A percentile compares a stretch with the other conserved stretches of the same genome.
Evolutionary conservation across 305 asterid species (phyloP).

Genomic region (Fraxinus albicans): DNA sequence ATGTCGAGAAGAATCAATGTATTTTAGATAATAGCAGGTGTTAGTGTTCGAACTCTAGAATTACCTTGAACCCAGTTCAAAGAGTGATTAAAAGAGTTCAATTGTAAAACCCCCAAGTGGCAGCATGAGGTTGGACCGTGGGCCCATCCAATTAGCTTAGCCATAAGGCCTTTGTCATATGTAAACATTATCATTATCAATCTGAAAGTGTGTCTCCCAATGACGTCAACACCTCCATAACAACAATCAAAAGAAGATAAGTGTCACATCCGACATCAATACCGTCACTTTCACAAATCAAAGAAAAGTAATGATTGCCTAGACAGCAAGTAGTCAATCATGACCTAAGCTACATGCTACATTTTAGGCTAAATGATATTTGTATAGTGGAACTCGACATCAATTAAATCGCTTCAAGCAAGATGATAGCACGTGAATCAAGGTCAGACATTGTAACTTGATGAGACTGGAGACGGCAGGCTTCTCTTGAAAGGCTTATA

Average conservation of each 20-base stretch:
- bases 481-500: not conserved
- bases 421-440: not conserved
- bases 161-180: not conserved
- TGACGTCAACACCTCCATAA: not conserved
- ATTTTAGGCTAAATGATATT: too few relatives aligned
- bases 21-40: not conserved
- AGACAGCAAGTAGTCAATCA: not conserved
- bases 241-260: not conserved
- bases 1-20: not conserved
- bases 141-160: not conserved
- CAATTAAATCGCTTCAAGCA: not conserved
- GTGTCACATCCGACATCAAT: not conserved
- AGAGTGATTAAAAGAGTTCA: not conserved
- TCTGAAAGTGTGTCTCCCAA: not conserved
- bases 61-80: not conserved
- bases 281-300: not conserved
- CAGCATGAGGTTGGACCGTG: not conserved
- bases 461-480: not conserved
- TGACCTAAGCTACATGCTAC: not conserved
- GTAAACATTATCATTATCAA: not conserved
- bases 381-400: not conserved
- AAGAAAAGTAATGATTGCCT: not conserved
- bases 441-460: not conserved
- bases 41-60: not conserved
- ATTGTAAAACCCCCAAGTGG: not conserved